Evolutionary conservation across 331 rosid species (phyloP).

Genomic region (Pyracantha coccinea): DNA sequence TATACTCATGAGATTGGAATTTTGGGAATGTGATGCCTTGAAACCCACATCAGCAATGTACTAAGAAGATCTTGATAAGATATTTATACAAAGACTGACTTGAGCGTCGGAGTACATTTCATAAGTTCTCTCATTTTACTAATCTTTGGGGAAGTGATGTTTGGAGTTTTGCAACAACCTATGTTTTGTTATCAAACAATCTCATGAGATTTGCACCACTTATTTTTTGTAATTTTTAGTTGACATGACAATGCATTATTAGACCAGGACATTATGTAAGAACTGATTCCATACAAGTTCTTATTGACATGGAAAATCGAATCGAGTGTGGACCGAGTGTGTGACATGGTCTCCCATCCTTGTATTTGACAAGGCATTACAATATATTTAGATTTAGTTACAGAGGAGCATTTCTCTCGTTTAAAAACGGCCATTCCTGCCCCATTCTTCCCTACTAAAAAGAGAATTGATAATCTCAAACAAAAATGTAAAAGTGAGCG

Average conservation of each 20-base stretch:
- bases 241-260: not conserved
- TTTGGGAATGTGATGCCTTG: not conserved
- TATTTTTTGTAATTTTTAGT: too few species aligned
- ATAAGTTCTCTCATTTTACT: too few species aligned
- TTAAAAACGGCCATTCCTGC: too few species aligned
- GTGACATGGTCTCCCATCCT: not conserved
- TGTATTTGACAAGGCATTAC: not conserved
- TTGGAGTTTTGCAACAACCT: not conserved
- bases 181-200: not conserved
- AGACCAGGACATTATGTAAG: accelerated
- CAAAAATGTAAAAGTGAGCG: too few species aligned
- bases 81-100: not conserved
- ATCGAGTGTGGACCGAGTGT: not conserved
- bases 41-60: not conserved
- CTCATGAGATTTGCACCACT: not conserved
- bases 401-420: too few species aligned
- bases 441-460: too few species aligned
- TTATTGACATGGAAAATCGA: not conserved
- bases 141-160: not conserved
- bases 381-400: too few species aligned
- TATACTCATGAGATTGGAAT: not conserved
- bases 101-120: not conserved
- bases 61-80: not conserved
- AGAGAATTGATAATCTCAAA: too few species aligned
- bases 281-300: too few species aligned